Base-by-base conservation (phyloP, 345 rosid genomes). In the Limnanthes douglasii region DNA sequence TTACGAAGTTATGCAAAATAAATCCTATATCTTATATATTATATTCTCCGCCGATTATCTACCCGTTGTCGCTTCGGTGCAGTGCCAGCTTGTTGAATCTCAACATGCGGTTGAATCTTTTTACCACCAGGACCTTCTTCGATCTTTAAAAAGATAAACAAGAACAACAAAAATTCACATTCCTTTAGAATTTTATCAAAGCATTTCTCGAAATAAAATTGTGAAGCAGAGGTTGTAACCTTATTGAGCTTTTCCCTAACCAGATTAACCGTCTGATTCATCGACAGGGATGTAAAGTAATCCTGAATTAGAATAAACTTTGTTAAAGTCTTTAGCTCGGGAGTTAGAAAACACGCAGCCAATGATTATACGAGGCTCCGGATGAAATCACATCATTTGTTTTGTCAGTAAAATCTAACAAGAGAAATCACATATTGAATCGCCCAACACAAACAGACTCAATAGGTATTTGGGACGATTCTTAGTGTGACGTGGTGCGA, bases 191-290 rank as follows among this genome's bases (percentile, higher is more conserved):
- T 37, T 22, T 12, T 12, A 28, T 14, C n/a, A 23, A 21, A 39
- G 12, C 18, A 15, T 21, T 11, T 25, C 19, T 20, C 13, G 0
- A 15, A 33, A 45, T 4, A 6, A 23, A 14, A 31, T 12, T 8
- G 29, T 3, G 34, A 27, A 6, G 20, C 7, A 7, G 8, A 45
- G 31, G 11, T 18, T 46, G 31, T 64, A 58, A 79, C 95, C 90
- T 80, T 70, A 34, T 71, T 43, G 39, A 90, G 96, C 61, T 80
- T 90, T 33, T 80, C 83, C 51, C 93, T 51, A 4, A 84, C 94
- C 45, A 55, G 48, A 31, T 45, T 59, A 36, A 75, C 94, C 0
- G 92, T 80, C 50, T 62, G 73, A 55, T 90, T 84, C 98, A 84
- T 90, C 12, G 92, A 90, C 8, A 59, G 60, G 2, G 75, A 74